Percentiles rank a stretch among this genome's conserved stretches.
phyloP scores from a whole-genome alignment of 805 yeast species.

The Saccharomycopsis sp. region DNA sequence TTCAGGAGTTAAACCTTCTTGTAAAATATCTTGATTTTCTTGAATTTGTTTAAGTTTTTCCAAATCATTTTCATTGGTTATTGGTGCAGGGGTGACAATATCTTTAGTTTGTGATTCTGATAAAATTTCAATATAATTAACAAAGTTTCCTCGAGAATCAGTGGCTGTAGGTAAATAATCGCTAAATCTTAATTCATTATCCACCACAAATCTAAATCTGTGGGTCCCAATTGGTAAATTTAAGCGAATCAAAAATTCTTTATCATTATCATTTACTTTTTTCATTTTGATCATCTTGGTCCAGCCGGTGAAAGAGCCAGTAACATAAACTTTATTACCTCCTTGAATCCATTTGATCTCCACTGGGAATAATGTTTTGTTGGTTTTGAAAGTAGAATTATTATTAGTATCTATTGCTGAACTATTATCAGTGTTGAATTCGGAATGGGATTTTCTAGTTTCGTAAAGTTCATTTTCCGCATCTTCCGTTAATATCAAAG shows the following conservation, averaged over 20 bases:
- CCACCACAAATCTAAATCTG: conserved; percentile 86
- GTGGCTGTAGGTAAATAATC: conserved; percentile 93
- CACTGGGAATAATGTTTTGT: conserved; percentile 29
- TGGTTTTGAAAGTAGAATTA: conserved; percentile 10
- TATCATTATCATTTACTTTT: conserved; percentile 38
- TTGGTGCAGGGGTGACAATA: not conserved
- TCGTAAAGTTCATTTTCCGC: conserved; percentile 43
- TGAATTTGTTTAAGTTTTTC: conserved; percentile 7
- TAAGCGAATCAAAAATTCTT: conserved; percentile 53
- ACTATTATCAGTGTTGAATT: conserved; percentile 1
- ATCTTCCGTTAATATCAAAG: conserved; percentile 62
- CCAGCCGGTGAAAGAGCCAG: conserved; percentile 98
- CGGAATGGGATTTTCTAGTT: conserved; percentile 23
- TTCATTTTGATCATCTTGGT: conserved; percentile 89
- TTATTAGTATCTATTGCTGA: conserved; percentile 10
- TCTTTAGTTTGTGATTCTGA: not conserved
- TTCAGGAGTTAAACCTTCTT: conserved; percentile 8
- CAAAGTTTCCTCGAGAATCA: conserved; percentile 92
- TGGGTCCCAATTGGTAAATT: conserved; percentile 88
- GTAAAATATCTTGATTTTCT: conserved; percentile 8
- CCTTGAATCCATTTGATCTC: conserved; percentile 92
- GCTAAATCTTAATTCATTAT: conserved; percentile 81
- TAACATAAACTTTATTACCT: conserved; percentile 90
- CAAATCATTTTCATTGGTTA: conserved; percentile 9
- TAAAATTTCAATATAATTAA: conserved; percentile 75